Evolutionary conservation across 192 early-diverging fungal species (phyloP), one percentile per base, ranked within the genome.

Genomic region (Coemansia sp.): DNA sequence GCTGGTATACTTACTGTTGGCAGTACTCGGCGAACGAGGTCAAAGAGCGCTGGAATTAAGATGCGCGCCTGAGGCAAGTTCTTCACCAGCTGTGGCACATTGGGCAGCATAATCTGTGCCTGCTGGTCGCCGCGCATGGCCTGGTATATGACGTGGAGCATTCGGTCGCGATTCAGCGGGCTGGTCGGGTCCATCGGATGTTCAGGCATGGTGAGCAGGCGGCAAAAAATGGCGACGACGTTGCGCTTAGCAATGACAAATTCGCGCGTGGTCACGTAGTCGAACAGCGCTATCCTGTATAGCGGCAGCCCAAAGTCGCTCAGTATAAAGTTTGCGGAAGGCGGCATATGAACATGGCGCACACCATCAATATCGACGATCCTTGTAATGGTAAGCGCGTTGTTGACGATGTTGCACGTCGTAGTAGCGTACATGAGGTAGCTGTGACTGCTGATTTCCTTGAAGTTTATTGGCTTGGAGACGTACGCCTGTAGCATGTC

Each of bases 271-370:
- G 57, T 36, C n/a, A 25, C 19, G 22, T 45, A 45, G 11, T 67
- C 58, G 35, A 38, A 64, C 64, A 53, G 43, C 9, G 71, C 70
- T 56, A 82, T 67, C 3, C 51, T 32, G 25, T 70, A 60, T 24
- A 82, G 66, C 36, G 64, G 61, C 11, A 59, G 24, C 4, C 64
- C 74, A 60, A 70, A 82, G 38, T 69, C 64, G 14, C 67, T 31
- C 20, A 82, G 59, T 1, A 64, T 38, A 43, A 73, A 76, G 62
- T 82, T 82, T 14, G 74, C 60, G 1, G 79, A 70, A 7, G 79
- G 79, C 31, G 74, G 74, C 32, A 36, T 8, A 39, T 82, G 79
- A 7, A 60, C 67, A n/a, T 70, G 70, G 12, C 60, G 42, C 27
- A 49, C 43, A 15, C 74, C 70, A 1, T 70, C 59, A n/a, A 67